Evolutionary conservation across 768 basidiomycete species (phyloP).

Genomic region (Lentinus tigrinus): DNA sequence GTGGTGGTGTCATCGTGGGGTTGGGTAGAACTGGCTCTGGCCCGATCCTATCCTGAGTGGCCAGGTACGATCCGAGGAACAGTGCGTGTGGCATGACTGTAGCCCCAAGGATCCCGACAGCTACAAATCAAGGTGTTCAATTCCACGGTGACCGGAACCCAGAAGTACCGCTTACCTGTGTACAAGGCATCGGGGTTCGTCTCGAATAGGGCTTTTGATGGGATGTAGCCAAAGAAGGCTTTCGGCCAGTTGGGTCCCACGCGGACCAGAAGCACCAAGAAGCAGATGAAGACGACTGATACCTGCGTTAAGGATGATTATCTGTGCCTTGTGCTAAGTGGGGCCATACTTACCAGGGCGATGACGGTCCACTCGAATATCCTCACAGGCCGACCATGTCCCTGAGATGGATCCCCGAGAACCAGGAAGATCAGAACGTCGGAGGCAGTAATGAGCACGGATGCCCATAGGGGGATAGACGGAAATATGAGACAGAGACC

Average conservation of each 20-base stretch:
- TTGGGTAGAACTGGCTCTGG: slow-evolving; percentile 23
- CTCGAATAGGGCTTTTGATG: slow-evolving; percentile 60
- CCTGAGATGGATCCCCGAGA: slow-evolving; percentile 63
- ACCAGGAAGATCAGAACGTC: slow-evolving; percentile 60
- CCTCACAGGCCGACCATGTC: slow-evolving; percentile 52
- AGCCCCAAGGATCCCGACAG: slow-evolving; percentile 72
- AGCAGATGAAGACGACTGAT: slow-evolving; percentile 65
- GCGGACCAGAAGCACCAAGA: slow-evolving; percentile 70
- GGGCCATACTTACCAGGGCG: slow-evolving; percentile 44
- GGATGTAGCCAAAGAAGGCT: slow-evolving; percentile 75
- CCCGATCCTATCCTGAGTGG: slow-evolving; percentile 71
- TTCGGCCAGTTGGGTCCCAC: slow-evolving; percentile 68
- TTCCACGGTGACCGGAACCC: slow-evolving; percentile 31
- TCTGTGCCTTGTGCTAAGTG: too few relatives aligned
- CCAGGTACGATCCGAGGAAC: slow-evolving; percentile 80
- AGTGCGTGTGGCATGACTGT: slow-evolving; percentile 92
- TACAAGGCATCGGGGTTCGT: slow-evolving; percentile 51
- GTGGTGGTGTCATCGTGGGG: slow-evolving; percentile 1
- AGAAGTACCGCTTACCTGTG: slow-evolving; percentile 47
- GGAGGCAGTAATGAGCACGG: slow-evolving; percentile 46
- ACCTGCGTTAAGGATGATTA: slow-evolving; percentile 10
- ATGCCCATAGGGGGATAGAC: slow-evolving; percentile 46
- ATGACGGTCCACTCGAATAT: slow-evolving; percentile 67
- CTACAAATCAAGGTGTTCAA: slow-evolving; percentile 33
- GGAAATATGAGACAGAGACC: slow-evolving; percentile 54